These are phyloP conservation scores for Lophiotrema nucula DNA, from an alignment of 495 filamentous ascomycete genomes.

Conservation along the genomic window DNA sequence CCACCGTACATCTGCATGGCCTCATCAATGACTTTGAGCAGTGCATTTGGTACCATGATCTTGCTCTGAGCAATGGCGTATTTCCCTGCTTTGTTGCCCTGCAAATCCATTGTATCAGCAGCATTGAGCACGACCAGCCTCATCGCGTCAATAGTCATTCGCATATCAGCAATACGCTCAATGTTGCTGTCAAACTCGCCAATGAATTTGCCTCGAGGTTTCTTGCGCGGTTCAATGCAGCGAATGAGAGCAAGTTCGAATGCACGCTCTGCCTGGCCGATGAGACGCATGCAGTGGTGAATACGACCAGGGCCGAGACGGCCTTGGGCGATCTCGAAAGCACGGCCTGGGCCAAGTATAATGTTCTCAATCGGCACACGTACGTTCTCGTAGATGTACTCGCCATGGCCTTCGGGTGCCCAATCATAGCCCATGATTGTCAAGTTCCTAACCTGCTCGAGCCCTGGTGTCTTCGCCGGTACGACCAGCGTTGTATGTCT, in stretches of 20 bases:
- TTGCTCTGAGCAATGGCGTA: conserved; percentile 46
- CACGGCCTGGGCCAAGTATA: conserved; percentile 46
- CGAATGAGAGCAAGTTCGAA: conserved; percentile 44
- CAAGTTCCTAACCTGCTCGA: conserved; percentile 43
- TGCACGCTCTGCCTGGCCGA: conserved; percentile 45
- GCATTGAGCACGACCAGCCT: conserved; percentile 45
- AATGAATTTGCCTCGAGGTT: conserved; percentile 44
- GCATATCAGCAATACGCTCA: conserved; percentile 44
- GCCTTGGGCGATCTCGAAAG: conserved; percentile 48
- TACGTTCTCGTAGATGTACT: conserved; percentile 46
- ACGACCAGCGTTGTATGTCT: conserved; percentile 45
- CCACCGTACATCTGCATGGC: conserved; percentile 48
- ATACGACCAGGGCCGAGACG: conserved; percentile 46
- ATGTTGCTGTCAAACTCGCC: conserved; percentile 47
- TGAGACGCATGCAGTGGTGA: conserved; percentile 47
- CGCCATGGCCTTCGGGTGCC: conserved; percentile 47
- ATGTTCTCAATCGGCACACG: conserved; percentile 43
- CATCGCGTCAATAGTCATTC: conserved; percentile 42
- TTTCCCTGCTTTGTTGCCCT: conserved; percentile 42
- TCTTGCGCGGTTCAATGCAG: conserved; percentile 41
- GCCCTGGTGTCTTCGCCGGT: conserved; percentile 39
- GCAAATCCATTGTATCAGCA: conserved; percentile 43
- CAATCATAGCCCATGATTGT: conserved; percentile 47
- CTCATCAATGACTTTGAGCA: conserved; percentile 43
- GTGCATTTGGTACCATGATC: conserved; percentile 43